Evolutionary conservation across 176 grass and related monocot species (phyloP).

Genomic region (Elaeis guineensis): DNA sequence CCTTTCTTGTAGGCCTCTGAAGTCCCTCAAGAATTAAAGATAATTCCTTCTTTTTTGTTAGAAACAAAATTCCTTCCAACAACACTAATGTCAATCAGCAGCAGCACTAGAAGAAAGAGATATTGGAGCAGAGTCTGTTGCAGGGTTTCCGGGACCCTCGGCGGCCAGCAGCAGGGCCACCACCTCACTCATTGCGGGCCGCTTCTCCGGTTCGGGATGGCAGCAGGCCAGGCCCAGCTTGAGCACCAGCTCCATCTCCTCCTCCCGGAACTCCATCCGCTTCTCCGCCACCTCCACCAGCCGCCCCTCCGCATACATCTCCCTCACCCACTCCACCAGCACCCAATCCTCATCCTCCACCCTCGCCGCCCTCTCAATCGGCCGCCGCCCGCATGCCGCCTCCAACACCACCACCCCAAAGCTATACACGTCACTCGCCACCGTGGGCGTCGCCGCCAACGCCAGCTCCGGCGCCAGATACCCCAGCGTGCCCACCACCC

Average conservation of each 20-base stretch:
- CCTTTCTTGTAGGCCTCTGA: too few relatives aligned
- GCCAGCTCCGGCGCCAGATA: too few relatives aligned
- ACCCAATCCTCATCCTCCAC: slow-evolving; percentile 23
- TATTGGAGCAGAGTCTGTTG: too few relatives aligned
- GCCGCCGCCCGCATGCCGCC: slow-evolving; percentile 11
- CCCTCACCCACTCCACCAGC: slow-evolving; percentile 21
- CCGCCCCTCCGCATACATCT: slow-evolving; percentile 2
- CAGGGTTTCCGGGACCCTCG: too few relatives aligned
- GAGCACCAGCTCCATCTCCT: slow-evolving; percentile 13
- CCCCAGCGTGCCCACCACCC: too few relatives aligned
- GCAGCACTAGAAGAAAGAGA: too few relatives aligned
- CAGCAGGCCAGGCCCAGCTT: slow-evolving; percentile 17
- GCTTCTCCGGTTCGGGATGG: slow-evolving; percentile 18
- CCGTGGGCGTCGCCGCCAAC: background rate
- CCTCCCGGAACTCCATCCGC: background rate
- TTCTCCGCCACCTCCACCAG: slow-evolving; percentile 7
- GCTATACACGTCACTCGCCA: slow-evolving; percentile 17
- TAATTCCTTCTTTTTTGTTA: too few relatives aligned
- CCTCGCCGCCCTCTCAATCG: slow-evolving; percentile 7
- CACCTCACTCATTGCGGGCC: slow-evolving; percentile 20
- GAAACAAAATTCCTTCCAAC: too few relatives aligned
- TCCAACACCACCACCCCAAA: slow-evolving; percentile 21
- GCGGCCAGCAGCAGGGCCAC: slow-evolving; percentile 1
- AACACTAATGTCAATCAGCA: too few relatives aligned
- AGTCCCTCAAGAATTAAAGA: too few relatives aligned